Percentiles rank a stretch among this genome's conserved stretches.
phyloP scores from a whole-genome alignment of 306 rosid species.

The Chamaecrista fasciculata region DNA sequence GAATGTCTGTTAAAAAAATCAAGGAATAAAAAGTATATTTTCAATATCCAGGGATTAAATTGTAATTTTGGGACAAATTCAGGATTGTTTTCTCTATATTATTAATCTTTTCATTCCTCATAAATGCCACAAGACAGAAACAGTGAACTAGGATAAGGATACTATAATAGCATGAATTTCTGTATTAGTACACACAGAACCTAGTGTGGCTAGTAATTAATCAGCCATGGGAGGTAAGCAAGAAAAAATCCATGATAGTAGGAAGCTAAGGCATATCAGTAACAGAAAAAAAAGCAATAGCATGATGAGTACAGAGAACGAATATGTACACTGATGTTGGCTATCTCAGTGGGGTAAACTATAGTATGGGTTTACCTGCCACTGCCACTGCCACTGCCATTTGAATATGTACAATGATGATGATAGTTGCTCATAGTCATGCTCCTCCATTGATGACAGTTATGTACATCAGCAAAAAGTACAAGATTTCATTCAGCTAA shows the following conservation, averaged over 20 bases:
- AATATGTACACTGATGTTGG: background rate
- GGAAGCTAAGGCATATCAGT: background rate
- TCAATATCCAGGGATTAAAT: too few relatives aligned
- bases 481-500: background rate
- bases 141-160: background rate
- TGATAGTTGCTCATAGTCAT: too few relatives aligned
- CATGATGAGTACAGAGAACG: background rate
- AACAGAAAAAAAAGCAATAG: background rate
- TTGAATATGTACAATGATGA: background rate
- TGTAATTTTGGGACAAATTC: too few relatives aligned
- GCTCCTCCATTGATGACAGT: background rate
- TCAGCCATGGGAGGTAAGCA: background rate
- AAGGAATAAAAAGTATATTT: too few relatives aligned
- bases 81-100: too few relatives aligned
- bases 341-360: background rate
- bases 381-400: slow-evolving; percentile 3
- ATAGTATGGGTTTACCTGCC: background rate
- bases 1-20: too few relatives aligned
- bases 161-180: background rate
- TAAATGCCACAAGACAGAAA: background rate
- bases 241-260: background rate
- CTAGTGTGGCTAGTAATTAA: too few relatives aligned
- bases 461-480: background rate
- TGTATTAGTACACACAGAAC: background rate
- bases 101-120: background rate